Evolutionary conservation across 257 asterid species (phyloP), one percentile per base, ranked within the genome.

Genomic region (Gentiana macrophylla): DNA sequence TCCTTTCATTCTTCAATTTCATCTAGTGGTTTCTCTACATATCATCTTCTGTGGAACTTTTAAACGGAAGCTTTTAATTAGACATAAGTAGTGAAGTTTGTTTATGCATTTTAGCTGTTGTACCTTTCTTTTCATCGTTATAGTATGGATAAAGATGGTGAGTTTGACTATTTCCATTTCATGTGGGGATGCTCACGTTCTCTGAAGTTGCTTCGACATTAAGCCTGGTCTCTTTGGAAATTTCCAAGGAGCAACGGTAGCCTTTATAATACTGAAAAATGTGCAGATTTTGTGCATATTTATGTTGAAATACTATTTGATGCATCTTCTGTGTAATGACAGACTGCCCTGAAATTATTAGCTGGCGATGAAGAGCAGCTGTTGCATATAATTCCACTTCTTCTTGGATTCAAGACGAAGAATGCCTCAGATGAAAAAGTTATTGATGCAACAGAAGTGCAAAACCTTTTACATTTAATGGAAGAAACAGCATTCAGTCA

Each of bases 401-500:
- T 92, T 74, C 91, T 92, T 59, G 94, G 97, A 50, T 79, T 79
- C 73, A 66, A 62, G 56, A 13, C 56, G 12, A 81, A 63, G 36
- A 69, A 54, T 57, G 74, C 56, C 46, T 44, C 32, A 6, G 81
- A 81, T 48, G 88, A 73, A 61, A 70, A 71, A 62, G 62, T 73
- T 58, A 67, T 75, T 48, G 80, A 76, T 69, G 77, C 12, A 34
- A 62, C 62, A 33, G 62, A 68, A 5, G 72, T 54, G 50, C 62
- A 69, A 71, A 77, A 75, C 41, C 59, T 83, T 68, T 63, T 72
- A 46, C 69, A 70, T 64, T 72, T 76, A 36, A 77, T 83, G 71
- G 94, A 80, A 70, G 95, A 88, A 67, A 81, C 75, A 74, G 93
- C 94, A 15, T 87, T 62, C 75, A 83, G 97, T 78, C 95, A 79